These are phyloP conservation scores for Hordeum marinum DNA, from an alignment of 176 grass and related monocot genomes.

Conservation along the genomic window DNA sequence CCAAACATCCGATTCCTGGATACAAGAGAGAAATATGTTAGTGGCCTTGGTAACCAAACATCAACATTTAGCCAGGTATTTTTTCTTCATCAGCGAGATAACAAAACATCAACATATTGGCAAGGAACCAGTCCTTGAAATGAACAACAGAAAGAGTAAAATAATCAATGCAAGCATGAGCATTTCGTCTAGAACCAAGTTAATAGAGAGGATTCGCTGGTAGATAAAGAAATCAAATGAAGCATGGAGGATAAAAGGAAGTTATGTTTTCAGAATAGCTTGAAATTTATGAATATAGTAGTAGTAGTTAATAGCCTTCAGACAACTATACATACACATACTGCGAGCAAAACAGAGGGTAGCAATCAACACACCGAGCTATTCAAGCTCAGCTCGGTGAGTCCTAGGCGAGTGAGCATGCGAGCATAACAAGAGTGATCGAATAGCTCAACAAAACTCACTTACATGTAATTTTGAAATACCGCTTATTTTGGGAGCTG, in stretches of 20 bases:
- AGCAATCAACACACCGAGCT: not conserved
- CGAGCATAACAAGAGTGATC: not conserved
- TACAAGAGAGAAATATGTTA: not conserved
- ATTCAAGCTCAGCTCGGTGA: not conserved
- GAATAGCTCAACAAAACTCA: not conserved
- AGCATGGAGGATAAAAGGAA: not conserved
- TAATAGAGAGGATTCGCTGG: not conserved
- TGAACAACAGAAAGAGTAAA: not conserved
- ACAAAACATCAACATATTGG: not conserved
- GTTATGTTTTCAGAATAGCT: not conserved
- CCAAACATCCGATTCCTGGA: not conserved
- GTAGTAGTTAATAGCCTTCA: too few relatives aligned
- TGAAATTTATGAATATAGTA: too few relatives aligned
- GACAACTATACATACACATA: not conserved
- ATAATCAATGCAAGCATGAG: not conserved
- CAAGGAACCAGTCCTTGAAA: not conserved
- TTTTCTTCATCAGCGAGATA: not conserved
- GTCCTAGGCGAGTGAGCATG: not conserved
- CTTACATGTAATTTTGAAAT: not conserved
- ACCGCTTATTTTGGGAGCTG: not conserved
- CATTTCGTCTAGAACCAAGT: slow-evolving; percentile 4
- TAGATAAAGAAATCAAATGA: not conserved
- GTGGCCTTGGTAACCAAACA: not conserved
- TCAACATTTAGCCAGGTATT: not conserved
- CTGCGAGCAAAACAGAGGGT: not conserved